A percentile compares a stretch with the other conserved stretches of the same genome.
Evolutionary conservation across 768 basidiomycete genomes (phyloP).

Genomic region (Pulveroboletus sp.): DNA sequence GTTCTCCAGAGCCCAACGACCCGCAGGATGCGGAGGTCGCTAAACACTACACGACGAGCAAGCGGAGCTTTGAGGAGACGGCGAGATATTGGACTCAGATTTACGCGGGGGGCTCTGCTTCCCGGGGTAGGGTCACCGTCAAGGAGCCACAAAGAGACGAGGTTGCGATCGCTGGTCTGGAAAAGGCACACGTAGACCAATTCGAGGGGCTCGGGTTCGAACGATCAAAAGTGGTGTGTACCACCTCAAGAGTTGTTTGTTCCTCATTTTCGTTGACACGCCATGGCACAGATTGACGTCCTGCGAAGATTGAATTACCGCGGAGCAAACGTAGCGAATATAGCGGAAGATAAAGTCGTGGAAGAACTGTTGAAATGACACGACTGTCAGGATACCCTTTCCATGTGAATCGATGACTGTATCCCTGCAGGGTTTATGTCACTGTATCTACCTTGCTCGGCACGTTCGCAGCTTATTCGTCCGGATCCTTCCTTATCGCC

Average conservation of each 20-base stretch:
- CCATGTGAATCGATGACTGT: constrained; percentile 25
- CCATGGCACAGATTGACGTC: constrained; percentile 68
- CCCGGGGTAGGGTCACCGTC: constrained; percentile 36
- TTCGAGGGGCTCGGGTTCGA: constrained; percentile 86
- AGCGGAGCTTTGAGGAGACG: constrained; percentile 84
- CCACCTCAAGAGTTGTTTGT: background rate
- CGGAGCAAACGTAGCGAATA: constrained; percentile 74
- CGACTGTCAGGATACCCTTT: constrained; percentile 23
- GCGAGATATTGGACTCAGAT: constrained; percentile 92
- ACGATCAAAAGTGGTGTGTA: constrained; percentile 78
- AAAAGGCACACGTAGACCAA: constrained; percentile 77
- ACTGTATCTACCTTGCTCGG: constrained; percentile 23
- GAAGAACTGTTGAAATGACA: constrained; percentile 76
- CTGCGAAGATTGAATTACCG: constrained; percentile 86
- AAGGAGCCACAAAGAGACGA: constrained; percentile 39
- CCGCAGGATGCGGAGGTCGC: constrained; percentile 98
- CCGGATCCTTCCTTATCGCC: constrained; percentile 15
- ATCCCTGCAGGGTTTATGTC: constrained; percentile 23
- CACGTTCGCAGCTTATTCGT: constrained; percentile 13
- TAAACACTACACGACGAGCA: constrained; percentile 92
- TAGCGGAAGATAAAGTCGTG: constrained; percentile 79
- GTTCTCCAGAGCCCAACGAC: constrained; percentile 92
- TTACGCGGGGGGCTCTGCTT: constrained; percentile 76
- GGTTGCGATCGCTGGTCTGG: constrained; percentile 75
- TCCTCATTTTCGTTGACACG: background rate